phyloP scores from a whole-genome alignment of 305 asterid species.

The Fraxinus platypoda region DNA sequence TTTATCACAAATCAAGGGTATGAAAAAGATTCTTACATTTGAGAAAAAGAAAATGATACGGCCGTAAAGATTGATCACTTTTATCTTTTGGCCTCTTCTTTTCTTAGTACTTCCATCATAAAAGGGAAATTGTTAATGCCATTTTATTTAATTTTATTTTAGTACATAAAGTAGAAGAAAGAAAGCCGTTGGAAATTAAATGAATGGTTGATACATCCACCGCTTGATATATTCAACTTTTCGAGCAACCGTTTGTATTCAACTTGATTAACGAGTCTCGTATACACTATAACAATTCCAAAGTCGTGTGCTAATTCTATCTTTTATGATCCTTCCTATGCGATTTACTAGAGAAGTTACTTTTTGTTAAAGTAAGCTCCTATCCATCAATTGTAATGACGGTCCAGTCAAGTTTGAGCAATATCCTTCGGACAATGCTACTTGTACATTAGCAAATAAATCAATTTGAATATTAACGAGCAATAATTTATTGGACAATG shows the following conservation, averaged over 20 bases:
- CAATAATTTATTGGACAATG: too few species aligned
- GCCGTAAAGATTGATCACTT: background rate
- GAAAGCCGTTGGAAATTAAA: background rate
- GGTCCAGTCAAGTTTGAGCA: background rate
- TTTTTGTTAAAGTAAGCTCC: background rate
- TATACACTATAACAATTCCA: background rate
- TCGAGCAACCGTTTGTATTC: background rate
- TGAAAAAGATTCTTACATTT: background rate
- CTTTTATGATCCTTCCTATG: background rate
- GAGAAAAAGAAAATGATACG: background rate
- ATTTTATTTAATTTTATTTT: too few species aligned
- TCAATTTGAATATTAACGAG: too few species aligned
- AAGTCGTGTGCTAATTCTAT: background rate
- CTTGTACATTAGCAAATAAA: too few species aligned
- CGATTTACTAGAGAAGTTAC: background rate
- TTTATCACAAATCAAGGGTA: background rate
- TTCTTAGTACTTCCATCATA: background rate
- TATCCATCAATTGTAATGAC: background rate
- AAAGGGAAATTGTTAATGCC: background rate
- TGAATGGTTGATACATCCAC: background rate
- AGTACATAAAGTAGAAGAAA: background rate
- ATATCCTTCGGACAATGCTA: too few species aligned
- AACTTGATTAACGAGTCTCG: too few species aligned
- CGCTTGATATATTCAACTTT: background rate
- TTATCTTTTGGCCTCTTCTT: background rate